These are phyloP conservation scores for Elongisporangium prolatum DNA, from an alignment of 352 stramenopile species.

Conservation along the genomic window DNA sequence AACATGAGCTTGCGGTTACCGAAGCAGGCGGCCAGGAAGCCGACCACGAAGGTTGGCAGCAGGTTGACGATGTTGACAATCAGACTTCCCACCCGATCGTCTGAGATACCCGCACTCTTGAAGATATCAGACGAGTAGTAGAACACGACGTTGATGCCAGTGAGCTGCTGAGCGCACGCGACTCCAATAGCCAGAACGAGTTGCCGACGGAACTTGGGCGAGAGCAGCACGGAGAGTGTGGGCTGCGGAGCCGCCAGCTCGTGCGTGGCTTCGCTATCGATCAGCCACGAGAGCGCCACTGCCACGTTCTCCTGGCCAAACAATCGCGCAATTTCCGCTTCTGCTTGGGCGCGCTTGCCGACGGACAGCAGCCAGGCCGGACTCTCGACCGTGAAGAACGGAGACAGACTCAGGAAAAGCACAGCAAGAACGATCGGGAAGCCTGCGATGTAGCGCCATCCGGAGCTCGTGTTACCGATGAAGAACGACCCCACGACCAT, in stretches of 20 bases:
- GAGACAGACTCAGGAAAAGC: slow-evolving; percentile 33
- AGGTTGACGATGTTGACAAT: slow-evolving; percentile 17
- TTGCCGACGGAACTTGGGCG: slow-evolving; percentile 17
- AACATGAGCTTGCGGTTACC: slow-evolving; percentile 22
- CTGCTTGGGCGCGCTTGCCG: slow-evolving; percentile 13
- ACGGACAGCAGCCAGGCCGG: slow-evolving; percentile 30
- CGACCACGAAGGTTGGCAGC: slow-evolving; percentile 7
- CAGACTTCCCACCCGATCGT: slow-evolving; percentile 10
- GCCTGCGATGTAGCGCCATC: slow-evolving; percentile 44
- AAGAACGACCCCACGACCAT: slow-evolving; percentile 22
- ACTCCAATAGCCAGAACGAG: slow-evolving; percentile 13
- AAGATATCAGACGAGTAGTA: slow-evolving; percentile 25
- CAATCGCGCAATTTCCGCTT: slow-evolving; percentile 13
- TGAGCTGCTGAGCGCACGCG: slow-evolving; percentile 18
- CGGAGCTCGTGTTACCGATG: slow-evolving; percentile 27
- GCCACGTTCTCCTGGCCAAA: slow-evolving; percentile 25
- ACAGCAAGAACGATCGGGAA: slow-evolving; percentile 38
- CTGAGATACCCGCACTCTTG: slow-evolving; percentile 11
- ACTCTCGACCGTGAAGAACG: slow-evolving; percentile 36
- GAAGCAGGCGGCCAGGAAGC: slow-evolving; percentile 4
- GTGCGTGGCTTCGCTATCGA: slow-evolving; percentile 3
- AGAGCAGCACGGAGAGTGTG: slow-evolving; percentile 9
- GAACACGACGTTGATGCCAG: slow-evolving; percentile 25
- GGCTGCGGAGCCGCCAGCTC: slow-evolving; percentile 5
- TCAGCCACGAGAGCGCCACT: slow-evolving; percentile 22